Evolutionary conservation across 108 stramenopile genomes (phyloP).

Genomic region (Aurantiochytrium sp.): DNA sequence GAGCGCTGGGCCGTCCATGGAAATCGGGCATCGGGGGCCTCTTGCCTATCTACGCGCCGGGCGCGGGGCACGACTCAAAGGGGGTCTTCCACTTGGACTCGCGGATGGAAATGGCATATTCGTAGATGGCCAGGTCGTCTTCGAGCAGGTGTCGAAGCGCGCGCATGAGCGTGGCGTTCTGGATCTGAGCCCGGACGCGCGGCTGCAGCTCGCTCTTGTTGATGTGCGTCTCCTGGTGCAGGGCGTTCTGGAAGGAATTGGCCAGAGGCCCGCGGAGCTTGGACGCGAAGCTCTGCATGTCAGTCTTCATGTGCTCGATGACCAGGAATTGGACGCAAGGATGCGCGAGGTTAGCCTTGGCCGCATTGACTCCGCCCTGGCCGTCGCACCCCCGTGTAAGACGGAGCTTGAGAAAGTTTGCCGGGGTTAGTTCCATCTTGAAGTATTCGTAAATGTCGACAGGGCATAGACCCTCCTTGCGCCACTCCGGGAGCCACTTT

Average conservation of each 20-base stretch:
- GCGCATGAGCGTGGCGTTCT: not conserved
- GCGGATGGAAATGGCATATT: not conserved
- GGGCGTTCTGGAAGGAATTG: not conserved
- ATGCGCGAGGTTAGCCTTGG: not conserved
- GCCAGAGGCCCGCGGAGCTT: not conserved
- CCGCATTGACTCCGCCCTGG: not conserved
- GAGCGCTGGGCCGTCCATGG: no score
- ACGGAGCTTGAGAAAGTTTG: not conserved
- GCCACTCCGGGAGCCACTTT: slow-evolving; percentile 20
- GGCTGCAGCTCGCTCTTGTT: not conserved
- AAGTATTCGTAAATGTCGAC: not conserved
- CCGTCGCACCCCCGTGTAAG: not conserved
- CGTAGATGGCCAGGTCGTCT: not conserved
- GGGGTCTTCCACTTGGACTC: not conserved
- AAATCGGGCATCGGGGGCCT: no score
- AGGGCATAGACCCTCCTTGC: not conserved
- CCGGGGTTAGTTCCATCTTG: not conserved
- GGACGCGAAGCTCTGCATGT: not conserved
- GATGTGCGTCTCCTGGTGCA: not conserved
- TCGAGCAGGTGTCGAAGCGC: not conserved
- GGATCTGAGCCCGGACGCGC: not conserved
- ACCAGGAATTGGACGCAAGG: not conserved
- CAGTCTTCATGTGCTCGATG: not conserved
- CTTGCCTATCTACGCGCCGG: no score
- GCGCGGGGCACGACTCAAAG: not conserved